A percentile compares a stretch with the other conserved stretches of the same genome.
Evolutionary conservation across 2,329 filamentous ascomycete species (phyloP).

Genomic region (Aspergillus sp.): DNA sequence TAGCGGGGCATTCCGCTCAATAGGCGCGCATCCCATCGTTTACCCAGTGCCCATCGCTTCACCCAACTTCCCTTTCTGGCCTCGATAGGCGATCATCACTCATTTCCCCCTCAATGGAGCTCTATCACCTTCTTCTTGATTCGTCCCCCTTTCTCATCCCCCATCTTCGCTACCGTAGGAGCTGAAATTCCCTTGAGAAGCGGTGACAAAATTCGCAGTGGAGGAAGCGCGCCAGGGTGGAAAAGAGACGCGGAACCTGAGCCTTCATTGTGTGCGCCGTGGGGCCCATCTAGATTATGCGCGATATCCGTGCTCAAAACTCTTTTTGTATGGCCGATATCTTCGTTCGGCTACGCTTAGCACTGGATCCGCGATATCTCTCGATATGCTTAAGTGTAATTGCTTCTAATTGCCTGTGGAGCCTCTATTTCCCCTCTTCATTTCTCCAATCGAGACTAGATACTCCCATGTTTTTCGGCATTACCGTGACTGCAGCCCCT

Average conservation of each 20-base stretch:
- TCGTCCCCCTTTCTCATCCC: neutral
- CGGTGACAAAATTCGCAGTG: neutral
- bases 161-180: neutral
- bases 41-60: neutral
- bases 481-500: no score
- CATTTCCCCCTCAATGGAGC: neutral
- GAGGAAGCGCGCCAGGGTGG: neutral
- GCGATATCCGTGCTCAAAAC: slow-evolving; percentile 2
- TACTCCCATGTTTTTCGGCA: no score
- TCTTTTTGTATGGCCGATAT: neutral
- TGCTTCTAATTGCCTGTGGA: neutral
- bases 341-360: neutral
- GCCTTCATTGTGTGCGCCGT: neutral
- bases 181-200: neutral
- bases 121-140: neutral
- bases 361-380: neutral
- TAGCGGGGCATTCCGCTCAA: slow-evolving; percentile 11
- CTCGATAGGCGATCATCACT: neutral
- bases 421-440: neutral
- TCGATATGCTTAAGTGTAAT: neutral
- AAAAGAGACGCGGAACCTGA: neutral
- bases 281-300: neutral
- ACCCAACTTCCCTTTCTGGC: neutral
- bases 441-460: neutral
- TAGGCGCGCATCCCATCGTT: slow-evolving; percentile 11